phyloP scores from a whole-genome alignment of 805 yeast genomes.

The Wickerhamiella parazyma region DNA sequence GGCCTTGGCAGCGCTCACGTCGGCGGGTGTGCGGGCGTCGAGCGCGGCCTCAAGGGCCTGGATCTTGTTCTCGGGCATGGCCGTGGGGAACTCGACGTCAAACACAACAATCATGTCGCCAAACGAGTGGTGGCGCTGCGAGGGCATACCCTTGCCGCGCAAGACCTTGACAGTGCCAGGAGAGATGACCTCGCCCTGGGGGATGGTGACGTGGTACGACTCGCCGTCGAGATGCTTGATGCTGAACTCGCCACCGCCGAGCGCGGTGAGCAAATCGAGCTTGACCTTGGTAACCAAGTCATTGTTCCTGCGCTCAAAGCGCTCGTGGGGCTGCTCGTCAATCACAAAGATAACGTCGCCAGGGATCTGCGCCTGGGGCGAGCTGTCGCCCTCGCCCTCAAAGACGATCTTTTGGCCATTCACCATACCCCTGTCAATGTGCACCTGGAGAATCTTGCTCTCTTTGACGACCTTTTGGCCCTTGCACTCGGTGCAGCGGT shows the following conservation, averaged over 20 bases:
- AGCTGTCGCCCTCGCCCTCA: slow-evolving; percentile 95
- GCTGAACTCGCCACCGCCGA: slow-evolving; percentile 89
- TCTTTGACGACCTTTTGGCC: slow-evolving; percentile 82
- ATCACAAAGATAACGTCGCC: slow-evolving; percentile 93
- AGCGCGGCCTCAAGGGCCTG: slow-evolving; percentile 58
- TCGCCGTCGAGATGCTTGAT: slow-evolving; percentile 87
- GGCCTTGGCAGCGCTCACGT: slow-evolving; percentile 51
- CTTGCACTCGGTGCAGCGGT: slow-evolving; percentile 71
- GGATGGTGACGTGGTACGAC: slow-evolving; percentile 64
- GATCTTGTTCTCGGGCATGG: slow-evolving; percentile 51
- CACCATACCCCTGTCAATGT: slow-evolving; percentile 93
- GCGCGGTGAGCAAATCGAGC: slow-evolving; percentile 82
- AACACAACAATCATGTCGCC: slow-evolving; percentile 84
- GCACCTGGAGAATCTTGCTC: slow-evolving; percentile 87
- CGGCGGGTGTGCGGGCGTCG: slow-evolving; percentile 55
- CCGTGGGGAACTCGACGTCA: slow-evolving; percentile 74
- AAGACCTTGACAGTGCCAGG: slow-evolving; percentile 75
- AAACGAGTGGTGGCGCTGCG: slow-evolving; percentile 69
- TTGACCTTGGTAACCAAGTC: slow-evolving; percentile 77
- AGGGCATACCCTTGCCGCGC: slow-evolving; percentile 95
- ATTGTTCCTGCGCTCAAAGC: slow-evolving; percentile 77
- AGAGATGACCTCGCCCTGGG: slow-evolving; percentile 85
- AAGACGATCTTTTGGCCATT: slow-evolving; percentile 85
- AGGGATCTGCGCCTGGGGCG: slow-evolving; percentile 75
- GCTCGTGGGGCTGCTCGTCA: slow-evolving; percentile 75